Percentiles rank a stretch among this genome's conserved stretches.
These are phyloP conservation scores for Aspergillus affinis DNA, from an alignment of 495 filamentous ascomycete species.

Conservation along the genomic window DNA sequence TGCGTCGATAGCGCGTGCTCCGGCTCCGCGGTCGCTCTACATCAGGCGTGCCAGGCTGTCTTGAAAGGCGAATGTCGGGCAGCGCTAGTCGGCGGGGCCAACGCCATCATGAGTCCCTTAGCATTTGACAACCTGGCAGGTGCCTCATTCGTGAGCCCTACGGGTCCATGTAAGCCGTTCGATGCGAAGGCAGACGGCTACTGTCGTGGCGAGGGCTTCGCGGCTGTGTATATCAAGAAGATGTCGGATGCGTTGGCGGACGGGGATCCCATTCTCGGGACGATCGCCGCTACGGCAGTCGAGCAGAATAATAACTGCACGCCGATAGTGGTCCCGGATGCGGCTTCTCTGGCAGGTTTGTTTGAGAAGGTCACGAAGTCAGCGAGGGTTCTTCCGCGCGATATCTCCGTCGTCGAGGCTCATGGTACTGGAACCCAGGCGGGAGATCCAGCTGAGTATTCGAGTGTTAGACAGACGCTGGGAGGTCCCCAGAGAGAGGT, in stretches of 20 bases:
- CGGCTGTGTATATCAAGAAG: slow-evolving; percentile 64
- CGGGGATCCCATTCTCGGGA: slow-evolving; percentile 62
- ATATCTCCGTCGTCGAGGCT: slow-evolving; percentile 72
- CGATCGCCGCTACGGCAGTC: slow-evolving; percentile 59
- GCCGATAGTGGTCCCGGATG: slow-evolving; percentile 70
- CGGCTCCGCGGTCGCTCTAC: slow-evolving; percentile 41
- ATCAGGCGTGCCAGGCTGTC: slow-evolving; percentile 39
- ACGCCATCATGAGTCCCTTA: slow-evolving; percentile 38
- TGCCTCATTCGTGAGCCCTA: slow-evolving; percentile 40
- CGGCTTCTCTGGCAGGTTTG: slow-evolving; percentile 57
- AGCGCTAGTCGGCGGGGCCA: slow-evolving; percentile 44
- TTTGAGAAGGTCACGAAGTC: slow-evolving; percentile 55
- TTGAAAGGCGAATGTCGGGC: slow-evolving; percentile 36
- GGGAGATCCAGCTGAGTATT: slow-evolving; percentile 64
- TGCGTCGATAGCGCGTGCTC: slow-evolving; percentile 51
- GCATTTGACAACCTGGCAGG: slow-evolving; percentile 37
- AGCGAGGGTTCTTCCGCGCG: slow-evolving; percentile 57
- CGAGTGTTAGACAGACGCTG: slow-evolving; percentile 38
- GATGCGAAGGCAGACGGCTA: slow-evolving; percentile 71
- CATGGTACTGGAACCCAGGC: slow-evolving; percentile 76
- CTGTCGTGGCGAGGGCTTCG: slow-evolving; percentile 68
- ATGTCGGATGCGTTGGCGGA: slow-evolving; percentile 61
- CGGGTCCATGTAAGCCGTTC: slow-evolving; percentile 64
- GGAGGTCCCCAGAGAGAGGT: slow-evolving; percentile 25
- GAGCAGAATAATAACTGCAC: slow-evolving; percentile 68